Conservation (phyloP, 495 filamentous ascomycete genomes). For the Mytilinidion resinicola region DNA sequence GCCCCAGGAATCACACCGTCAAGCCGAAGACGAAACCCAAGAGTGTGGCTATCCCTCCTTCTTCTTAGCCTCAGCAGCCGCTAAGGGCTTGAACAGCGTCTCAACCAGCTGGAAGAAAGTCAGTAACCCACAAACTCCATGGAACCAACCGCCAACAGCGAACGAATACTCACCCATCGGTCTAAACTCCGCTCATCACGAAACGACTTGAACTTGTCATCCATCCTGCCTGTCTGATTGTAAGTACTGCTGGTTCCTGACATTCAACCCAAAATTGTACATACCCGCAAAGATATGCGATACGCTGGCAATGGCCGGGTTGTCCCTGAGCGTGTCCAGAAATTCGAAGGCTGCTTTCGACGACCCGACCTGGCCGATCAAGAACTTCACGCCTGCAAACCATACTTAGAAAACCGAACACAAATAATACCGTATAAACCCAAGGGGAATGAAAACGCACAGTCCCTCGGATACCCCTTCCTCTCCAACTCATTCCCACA, state of each 20-base stretch:
- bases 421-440: no score
- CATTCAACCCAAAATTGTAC: no score
- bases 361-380: neutral
- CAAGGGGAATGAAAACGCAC: neutral
- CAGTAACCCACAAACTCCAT: neutral
- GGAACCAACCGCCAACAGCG: no score
- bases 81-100: neutral
- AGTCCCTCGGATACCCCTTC: neutral
- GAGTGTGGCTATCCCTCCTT: no score
- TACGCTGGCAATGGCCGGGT: neutral
- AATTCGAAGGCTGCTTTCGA: neutral
- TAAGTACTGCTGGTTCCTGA: no score
- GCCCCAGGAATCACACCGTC: no score
- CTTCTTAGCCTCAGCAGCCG: no score
- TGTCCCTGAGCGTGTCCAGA: neutral
- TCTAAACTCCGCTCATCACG: neutral
- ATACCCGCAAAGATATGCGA: neutral
- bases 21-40: no score
- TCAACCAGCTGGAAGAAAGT: neutral
- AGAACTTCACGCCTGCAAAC: neutral
- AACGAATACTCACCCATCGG: neutral
- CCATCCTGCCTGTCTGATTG: neutral
- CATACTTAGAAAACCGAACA: neutral
- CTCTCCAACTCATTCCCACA: neutral
- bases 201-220: neutral